Conservation (phyloP, 1,139 yeast genomes). For the Taiozyma sp. region DNA sequence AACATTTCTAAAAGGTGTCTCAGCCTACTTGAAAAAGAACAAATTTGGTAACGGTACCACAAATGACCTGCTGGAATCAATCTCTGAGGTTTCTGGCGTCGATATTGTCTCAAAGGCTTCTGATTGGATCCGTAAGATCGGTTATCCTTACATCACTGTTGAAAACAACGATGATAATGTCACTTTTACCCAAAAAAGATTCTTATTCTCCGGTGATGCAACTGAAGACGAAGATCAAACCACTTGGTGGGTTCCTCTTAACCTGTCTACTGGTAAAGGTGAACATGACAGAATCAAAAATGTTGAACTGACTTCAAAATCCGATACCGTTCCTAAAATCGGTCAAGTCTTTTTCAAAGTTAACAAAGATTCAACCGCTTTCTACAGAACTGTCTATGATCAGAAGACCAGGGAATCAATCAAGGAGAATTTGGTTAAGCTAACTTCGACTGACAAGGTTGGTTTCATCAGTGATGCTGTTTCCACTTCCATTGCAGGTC, state of each 20-base stretch:
- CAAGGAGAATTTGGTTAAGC: slow-evolving; percentile 36
- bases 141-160: slow-evolving; percentile 58
- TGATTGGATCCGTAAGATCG: slow-evolving; percentile 61
- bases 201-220: slow-evolving; percentile 52
- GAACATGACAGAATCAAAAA: slow-evolving; percentile 23
- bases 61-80: slow-evolving; percentile 54
- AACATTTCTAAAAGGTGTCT: slow-evolving; percentile 71
- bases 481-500: slow-evolving; percentile 59
- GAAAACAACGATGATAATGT: slow-evolving; percentile 28
- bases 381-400: slow-evolving; percentile 65
- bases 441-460: slow-evolving; percentile 57
- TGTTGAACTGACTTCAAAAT: slow-evolving; percentile 40
- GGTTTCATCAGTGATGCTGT: slow-evolving; percentile 64
- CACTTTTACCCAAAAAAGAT: slow-evolving; percentile 48
- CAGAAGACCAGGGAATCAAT: slow-evolving; percentile 39
- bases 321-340: slow-evolving; percentile 29
- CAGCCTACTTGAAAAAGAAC: slow-evolving; percentile 65
- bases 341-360: slow-evolving; percentile 46
- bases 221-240: slow-evolving; percentile 42
- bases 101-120: slow-evolving; percentile 52
- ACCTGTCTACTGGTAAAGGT: slow-evolving; percentile 34
- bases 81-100: slow-evolving; percentile 49
- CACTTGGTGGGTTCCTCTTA: slow-evolving; percentile 75
- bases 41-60: slow-evolving; percentile 60
- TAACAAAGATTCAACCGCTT: slow-evolving; percentile 59